phyloP scores from a whole-genome alignment of 2,329 filamentous ascomycete species.

The Colletotrichum filicis region DNA sequence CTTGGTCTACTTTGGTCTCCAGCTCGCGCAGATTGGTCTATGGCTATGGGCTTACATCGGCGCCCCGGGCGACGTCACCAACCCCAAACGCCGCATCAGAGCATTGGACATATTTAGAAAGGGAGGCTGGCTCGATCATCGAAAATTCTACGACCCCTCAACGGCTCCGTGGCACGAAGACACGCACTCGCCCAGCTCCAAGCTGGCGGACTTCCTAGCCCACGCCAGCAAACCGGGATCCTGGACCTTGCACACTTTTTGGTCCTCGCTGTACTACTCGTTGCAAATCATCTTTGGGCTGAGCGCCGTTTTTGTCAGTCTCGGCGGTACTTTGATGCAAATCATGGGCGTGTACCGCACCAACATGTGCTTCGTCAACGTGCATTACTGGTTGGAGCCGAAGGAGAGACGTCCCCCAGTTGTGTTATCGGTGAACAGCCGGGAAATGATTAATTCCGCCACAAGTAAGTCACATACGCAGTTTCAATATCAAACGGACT shows the following conservation, averaged over 20 bases:
- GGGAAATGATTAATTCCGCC: neutral
- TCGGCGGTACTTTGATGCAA: neutral
- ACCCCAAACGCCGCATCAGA: too few species aligned
- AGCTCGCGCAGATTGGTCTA: neutral
- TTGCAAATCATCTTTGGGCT: neutral
- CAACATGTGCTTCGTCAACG: neutral
- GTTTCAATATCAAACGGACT: too few species aligned
- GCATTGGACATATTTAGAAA: neutral
- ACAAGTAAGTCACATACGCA: neutral
- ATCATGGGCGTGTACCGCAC: neutral
- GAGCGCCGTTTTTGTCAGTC: neutral
- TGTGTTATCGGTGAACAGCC: neutral
- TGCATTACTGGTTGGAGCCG: neutral
- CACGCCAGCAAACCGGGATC: too few species aligned
- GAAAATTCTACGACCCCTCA: neutral
- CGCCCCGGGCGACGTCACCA: too few species aligned
- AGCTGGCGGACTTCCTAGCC: too few species aligned
- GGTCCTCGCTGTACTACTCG: neutral
- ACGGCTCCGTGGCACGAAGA: neutral
- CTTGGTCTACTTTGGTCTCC: neutral
- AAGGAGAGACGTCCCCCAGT: neutral
- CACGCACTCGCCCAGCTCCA: too few species aligned
- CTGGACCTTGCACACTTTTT: too few species aligned
- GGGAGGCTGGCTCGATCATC: neutral
- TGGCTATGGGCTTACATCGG: neutral